Percentiles rank a stretch among this genome's conserved stretches.
These are phyloP conservation scores for Lantana camara DNA, from an alignment of 257 asterid genomes.

Conservation along the genomic window DNA sequence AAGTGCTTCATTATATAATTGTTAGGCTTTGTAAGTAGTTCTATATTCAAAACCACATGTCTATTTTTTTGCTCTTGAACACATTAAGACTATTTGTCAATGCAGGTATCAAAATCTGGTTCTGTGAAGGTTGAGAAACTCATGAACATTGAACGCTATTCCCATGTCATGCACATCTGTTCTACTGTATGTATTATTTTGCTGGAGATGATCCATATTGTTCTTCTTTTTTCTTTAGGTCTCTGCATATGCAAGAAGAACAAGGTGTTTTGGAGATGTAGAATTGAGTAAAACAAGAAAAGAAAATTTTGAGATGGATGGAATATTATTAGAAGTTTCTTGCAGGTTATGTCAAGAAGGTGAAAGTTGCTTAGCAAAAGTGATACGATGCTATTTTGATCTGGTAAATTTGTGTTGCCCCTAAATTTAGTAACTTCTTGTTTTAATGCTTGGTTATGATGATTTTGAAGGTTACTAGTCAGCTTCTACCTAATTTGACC, in stretches of 20 bases:
- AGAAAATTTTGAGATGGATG: background rate
- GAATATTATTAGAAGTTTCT: constrained; percentile 10
- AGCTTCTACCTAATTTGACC: constrained; percentile 65
- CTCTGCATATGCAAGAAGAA: background rate
- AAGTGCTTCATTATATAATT: background rate
- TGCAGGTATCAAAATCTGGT: constrained; percentile 93
- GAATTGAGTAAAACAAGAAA: constrained; percentile 13
- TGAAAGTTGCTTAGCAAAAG: background rate
- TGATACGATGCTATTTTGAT: background rate
- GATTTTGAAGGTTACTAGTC: constrained; percentile 79
- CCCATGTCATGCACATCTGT: constrained; percentile 99
- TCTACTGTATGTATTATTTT: constrained; percentile 69
- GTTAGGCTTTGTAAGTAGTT: constrained; percentile 15
- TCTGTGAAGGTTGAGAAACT: constrained; percentile 93
- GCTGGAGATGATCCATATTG: constrained; percentile 14
- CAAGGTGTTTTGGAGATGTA: constrained; percentile 4
- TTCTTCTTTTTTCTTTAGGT: constrained; percentile 3
- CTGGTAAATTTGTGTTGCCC: background rate
- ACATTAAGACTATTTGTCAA: constrained; percentile 22
- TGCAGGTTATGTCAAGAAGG: constrained; percentile 14
- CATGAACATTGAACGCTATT: constrained; percentile 95
- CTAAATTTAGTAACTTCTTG: constrained; percentile 3
- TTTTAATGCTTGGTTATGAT: background rate
- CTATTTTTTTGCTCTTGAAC: too few species aligned
- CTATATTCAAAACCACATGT: background rate